Evolutionary conservation across 192 early-diverging fungal species (phyloP).

Genomic region (Linnemannia schmuckeri): DNA sequence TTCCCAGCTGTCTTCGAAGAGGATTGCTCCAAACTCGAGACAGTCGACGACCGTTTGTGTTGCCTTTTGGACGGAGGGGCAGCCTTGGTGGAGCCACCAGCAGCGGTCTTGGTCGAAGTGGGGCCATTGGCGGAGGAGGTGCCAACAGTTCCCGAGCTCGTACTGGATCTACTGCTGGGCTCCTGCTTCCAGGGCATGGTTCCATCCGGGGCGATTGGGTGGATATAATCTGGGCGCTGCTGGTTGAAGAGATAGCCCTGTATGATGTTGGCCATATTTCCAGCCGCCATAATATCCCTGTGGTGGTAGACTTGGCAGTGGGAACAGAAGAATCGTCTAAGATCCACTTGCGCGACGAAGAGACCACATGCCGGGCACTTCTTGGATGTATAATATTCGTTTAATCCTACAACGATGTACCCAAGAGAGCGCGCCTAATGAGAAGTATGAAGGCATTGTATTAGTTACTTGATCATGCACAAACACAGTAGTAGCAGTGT

Average conservation of each 20-base stretch:
- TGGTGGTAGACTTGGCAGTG: neutral
- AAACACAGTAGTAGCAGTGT: too few species aligned
- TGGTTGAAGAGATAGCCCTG: neutral
- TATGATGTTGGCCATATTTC: constrained; percentile 13
- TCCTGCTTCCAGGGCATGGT: neutral
- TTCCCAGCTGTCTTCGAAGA: too few species aligned
- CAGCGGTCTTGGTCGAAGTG: too few species aligned
- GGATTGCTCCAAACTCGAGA: too few species aligned
- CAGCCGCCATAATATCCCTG: constrained; percentile 1
- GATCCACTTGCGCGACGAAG: neutral
- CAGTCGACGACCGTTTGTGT: too few species aligned
- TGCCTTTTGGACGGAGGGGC: too few species aligned
- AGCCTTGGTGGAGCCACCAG: too few species aligned
- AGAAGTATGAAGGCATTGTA: neutral
- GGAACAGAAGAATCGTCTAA: neutral
- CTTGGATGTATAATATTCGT: constrained; percentile 7
- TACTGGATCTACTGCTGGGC: neutral
- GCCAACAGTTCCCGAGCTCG: too few species aligned
- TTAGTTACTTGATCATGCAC: too few species aligned
- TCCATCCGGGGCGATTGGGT: neutral
- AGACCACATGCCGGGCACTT: neutral
- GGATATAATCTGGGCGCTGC: neutral
- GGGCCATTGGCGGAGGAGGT: too few species aligned
- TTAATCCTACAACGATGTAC: neutral
- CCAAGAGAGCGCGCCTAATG: constrained; percentile 2